A percentile compares a stretch with the other conserved stretches of the same genome.
phyloP scores from a whole-genome alignment of 2,329 filamentous ascomycete species.

The Tolypocladium tropicale region DNA sequence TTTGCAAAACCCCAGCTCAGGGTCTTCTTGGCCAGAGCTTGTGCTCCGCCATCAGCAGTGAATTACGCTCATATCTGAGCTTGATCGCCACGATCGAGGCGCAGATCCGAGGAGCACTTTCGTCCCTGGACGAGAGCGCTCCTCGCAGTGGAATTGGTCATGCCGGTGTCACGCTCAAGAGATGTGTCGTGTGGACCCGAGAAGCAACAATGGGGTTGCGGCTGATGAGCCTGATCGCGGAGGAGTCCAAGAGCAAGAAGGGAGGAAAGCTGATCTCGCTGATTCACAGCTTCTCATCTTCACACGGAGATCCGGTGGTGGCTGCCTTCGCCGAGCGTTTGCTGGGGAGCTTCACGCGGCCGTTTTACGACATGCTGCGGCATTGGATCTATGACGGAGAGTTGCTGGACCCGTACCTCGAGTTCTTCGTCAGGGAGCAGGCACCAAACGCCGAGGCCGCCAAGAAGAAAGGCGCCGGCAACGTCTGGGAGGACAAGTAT shows the following conservation, averaged over 20 bases:
- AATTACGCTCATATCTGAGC: slow-evolving; percentile 81
- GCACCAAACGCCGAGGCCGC: slow-evolving; percentile 38
- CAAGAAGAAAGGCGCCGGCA: slow-evolving; percentile 58
- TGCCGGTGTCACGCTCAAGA: slow-evolving; percentile 83
- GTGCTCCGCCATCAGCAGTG: slow-evolving; percentile 71
- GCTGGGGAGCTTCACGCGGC: slow-evolving; percentile 75
- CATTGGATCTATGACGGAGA: slow-evolving; percentile 99
- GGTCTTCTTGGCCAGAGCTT: slow-evolving; percentile 89
- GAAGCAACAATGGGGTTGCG: slow-evolving; percentile 94
- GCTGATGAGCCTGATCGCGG: slow-evolving; percentile 87
- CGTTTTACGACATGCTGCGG: slow-evolving; percentile 92
- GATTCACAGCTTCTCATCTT: slow-evolving; percentile 87
- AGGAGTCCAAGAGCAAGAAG: slow-evolving; percentile 72
- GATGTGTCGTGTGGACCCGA: slow-evolving; percentile 93
- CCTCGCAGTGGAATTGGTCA: slow-evolving; percentile 67
- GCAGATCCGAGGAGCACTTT: slow-evolving; percentile 76
- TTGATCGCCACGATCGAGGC: slow-evolving; percentile 87
- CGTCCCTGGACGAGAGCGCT: slow-evolving; percentile 57
- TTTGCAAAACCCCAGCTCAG: slow-evolving; percentile 70
- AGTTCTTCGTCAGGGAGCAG: slow-evolving; percentile 92
- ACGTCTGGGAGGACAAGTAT: slow-evolving; percentile 98
- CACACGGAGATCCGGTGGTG: slow-evolving; percentile 91
- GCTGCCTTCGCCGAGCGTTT: slow-evolving; percentile 86
- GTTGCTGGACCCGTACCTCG: slow-evolving; percentile 86
- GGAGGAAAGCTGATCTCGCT: slow-evolving; percentile 89